Evolutionary conservation across 2,329 filamentous ascomycete species (phyloP).

Genomic region (Monilinia laxa): DNA sequence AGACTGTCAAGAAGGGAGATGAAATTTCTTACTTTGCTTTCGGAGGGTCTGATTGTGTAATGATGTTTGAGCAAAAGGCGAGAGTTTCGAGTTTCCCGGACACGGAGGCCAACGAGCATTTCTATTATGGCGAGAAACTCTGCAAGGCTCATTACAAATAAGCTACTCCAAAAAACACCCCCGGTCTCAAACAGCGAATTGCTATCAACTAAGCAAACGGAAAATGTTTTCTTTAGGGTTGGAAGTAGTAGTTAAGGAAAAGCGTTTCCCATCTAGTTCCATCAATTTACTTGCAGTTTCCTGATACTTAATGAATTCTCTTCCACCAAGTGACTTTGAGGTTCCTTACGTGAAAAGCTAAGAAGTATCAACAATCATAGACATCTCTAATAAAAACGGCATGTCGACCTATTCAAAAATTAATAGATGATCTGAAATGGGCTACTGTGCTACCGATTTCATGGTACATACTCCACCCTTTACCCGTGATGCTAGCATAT

Average conservation of each 20-base stretch:
- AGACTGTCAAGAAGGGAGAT: constrained; percentile 43
- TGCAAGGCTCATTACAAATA: constrained; percentile 18
- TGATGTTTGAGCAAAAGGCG: constrained; percentile 40
- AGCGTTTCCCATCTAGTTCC: neutral
- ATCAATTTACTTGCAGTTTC: neutral
- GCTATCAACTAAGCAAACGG: neutral
- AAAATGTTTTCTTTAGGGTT: neutral
- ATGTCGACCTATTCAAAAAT: neutral
- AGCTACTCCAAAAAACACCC: fast-evolving
- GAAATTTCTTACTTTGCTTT: constrained; percentile 47
- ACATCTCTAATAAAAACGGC: neutral
- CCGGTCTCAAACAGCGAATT: neutral
- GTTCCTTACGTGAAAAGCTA: neutral
- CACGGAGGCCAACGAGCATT: constrained; percentile 15
- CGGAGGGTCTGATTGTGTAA: constrained; percentile 46
- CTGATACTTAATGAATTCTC: neutral
- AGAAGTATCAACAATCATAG: neutral
- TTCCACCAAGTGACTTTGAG: neutral
- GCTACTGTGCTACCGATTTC: neutral
- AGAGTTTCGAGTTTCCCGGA: constrained; percentile 17
- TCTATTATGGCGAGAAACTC: constrained; percentile 18
- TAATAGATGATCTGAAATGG: neutral
- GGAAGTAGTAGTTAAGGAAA: neutral
- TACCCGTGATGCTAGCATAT: neutral
- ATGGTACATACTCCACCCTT: neutral